Evolutionary conservation across 164 flowering plant species (phyloP).

Genomic region (Aristolochia fimbriata): DNA sequence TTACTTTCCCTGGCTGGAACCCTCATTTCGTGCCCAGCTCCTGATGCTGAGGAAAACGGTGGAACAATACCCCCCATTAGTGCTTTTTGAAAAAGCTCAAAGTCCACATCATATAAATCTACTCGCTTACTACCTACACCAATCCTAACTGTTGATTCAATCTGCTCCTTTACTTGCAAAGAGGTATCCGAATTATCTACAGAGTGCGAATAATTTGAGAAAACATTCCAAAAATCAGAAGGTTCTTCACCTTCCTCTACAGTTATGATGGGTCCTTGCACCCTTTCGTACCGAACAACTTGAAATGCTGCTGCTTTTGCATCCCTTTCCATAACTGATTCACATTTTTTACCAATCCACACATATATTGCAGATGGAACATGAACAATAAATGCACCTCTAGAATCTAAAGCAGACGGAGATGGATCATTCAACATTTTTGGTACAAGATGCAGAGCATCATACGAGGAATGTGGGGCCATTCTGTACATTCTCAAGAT

Average conservation of each 20-base stretch:
- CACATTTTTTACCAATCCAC: conserved; percentile 61
- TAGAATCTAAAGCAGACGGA: conserved; percentile 50
- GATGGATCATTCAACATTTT: conserved; percentile 44
- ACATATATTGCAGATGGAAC: conserved; percentile 62
- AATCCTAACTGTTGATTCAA: conserved; percentile 5
- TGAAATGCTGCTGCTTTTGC: conserved; percentile 62
- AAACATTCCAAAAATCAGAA: conserved; percentile 59
- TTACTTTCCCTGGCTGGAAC: conserved; percentile 67
- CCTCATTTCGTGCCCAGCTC: conserved; percentile 38
- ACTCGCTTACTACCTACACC: conserved; percentile 37
- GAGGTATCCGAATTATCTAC: conserved; percentile 16
- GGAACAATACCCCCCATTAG: conserved; percentile 69
- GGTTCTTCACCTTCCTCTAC: conserved; percentile 68
- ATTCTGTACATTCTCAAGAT: conserved; percentile 59
- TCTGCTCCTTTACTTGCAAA: conserved; percentile 5
- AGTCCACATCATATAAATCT: conserved; percentile 53
- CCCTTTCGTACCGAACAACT: conserved; percentile 67
- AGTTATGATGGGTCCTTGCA: conserved; percentile 36
- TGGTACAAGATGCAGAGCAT: conserved; percentile 79
- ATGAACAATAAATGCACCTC: conserved; percentile 77
- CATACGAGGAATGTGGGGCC: conserved; percentile 86
- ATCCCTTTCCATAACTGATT: conserved; percentile 36
- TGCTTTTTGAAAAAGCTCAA: conserved; percentile 56
- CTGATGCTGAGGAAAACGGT: conserved; percentile 42
- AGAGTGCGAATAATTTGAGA: conserved; percentile 20